Base-by-base conservation (phyloP, 352 stramenopile species). In the Phytopythium kandeliae region DNA sequence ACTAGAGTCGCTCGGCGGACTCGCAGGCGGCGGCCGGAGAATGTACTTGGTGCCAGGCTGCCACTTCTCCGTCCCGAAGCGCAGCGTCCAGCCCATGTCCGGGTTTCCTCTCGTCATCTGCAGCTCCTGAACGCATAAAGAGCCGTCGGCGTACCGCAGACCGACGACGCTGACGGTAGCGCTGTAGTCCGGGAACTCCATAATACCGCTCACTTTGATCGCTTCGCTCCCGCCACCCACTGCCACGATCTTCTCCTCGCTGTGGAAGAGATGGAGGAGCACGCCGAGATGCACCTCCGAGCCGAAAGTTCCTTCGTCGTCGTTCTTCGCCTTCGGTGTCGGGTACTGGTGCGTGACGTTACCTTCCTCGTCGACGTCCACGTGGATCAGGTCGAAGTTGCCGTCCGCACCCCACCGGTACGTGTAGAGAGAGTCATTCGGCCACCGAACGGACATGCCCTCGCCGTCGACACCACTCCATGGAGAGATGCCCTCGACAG, bases 391-490 rank as follows among this genome's bases (percentile, higher is more conserved):
- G 40, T 96, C 85, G 41, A 89, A 94, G 48, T 95, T 91, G 11
- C 85, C 86, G 36, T 95, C 86, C 22, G 82, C 83, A 45, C 85
- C 86, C 81, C 83, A 96, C 28, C 85, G 77, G 45, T 95, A 95
- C 8, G 85, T 95, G 63, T 94, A 95, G 28, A 95, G 49, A 0
- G 83, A 86, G 63, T 94, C 85, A 35, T 93, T 95, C 5, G 85
- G 81, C 85, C 85, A 95, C 26, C 85, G 80, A 19, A 95, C 85
- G 24, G 80, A 92, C 80, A 95, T 93, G 4, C 85, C 85, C 69
- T 95, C 85, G 17, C 85, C 85, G 66, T 95, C 85, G 3, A 95
- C 71, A 13, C 85, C 85, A 66, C 85, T 95, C 85, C 85, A 95
- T 0, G 85, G 85, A 16, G 82, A 93, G 4, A 95, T 77, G 11